Evolutionary conservation across 805 yeast genomes (phyloP), one percentile per base, ranked within the genome.

Genomic region (Yarrowia porcina): DNA sequence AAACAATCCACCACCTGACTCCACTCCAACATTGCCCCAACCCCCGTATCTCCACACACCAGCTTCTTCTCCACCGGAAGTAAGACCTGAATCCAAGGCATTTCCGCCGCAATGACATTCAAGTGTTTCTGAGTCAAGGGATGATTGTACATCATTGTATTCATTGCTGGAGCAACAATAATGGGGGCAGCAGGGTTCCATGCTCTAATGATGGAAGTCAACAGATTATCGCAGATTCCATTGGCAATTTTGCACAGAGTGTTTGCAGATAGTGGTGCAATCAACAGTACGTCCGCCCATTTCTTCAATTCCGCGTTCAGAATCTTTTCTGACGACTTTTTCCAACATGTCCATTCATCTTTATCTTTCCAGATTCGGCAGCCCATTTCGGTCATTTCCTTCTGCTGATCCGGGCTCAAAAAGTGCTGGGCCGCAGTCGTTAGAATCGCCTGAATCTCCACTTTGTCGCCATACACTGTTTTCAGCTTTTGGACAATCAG

Each of bases 11-110:
- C 97, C 67, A 94, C 86, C 71, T 92, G 97, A 67, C 90, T 86
- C 84, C 96, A 90, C 71, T 94, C 98, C 82, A 93, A 85, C 99
- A 93, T 93, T 59, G 98, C 99, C 44, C 99, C 99, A 91, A 93
- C 88, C 13, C 98, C 98, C 63, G 93, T 91, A 72, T 94, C 98
- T 66, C 99, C 98, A 77, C 94, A 90, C 28, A 89, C 90, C 72
- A 89, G 82, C 9, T 93, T 96, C 74, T 93, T 93, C 72, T 93
- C 99, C n/a, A 91, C 90, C 0, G 99, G 99, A 74, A 85, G 87
- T 69, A 94, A 80, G 13, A 93, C 84, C 67, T 90, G 94, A 60
- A 93, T 86, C 89, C 92, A 92, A n/a, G 92, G 90, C 88, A 89
- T 91, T 67, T 88, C 93, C 67, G 90, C 94, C 38, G 82, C 80